Evolutionary conservation across 2,329 filamentous ascomycete species (phyloP), one percentile per base, ranked within the genome.

Genomic region (Penicillium brevicompactum): DNA sequence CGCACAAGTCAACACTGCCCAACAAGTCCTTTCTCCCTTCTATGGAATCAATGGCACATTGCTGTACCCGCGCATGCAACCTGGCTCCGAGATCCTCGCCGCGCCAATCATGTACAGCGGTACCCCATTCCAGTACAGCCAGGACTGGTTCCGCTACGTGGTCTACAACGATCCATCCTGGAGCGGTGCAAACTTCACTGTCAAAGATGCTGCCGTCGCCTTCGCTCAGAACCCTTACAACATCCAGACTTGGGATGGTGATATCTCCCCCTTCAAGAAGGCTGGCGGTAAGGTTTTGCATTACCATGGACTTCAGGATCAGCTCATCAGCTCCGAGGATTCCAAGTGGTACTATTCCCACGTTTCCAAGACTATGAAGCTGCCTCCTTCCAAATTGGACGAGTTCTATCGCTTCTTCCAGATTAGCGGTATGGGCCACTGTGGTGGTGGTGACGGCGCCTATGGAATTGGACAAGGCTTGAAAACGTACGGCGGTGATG

Each of bases 381-480:
- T 70, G 5, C 51, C 62, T 0, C 65, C 72, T 0, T 44, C 58
- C 4, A 53, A 68, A 1, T 56, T 78, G 7, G 75, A 78, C 55
- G 70, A 71, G 0, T 78, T 76, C 58, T 74, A 78, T 45, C 76
- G 77, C 43, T 78, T 80, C 61, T 84, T 84, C 62, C 72, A 70
- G 18, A 75, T 85, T n/a, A 81, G 81, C 0, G 82, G 82, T 0
- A 81, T 84, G 78, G 70, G 69, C 10, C 82, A 84, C 65, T 84
- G 82, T 60, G 53, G 54, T 2, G 59, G 62, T 1, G 78, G 78
- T 5, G 69, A 73, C n/a, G 74, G 78, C 40, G 72, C 78, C 3
- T 73, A 75, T 61, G 73, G 71, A 57, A 73, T 81, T 59, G 75
- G 60, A 56, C 78, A 69, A 65, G 66, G 56, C 52, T 22, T 47